Evolutionary conservation across 1,284 basidiomycete genomes (phyloP).

Genomic region (Ceratobasidium theobromae): DNA sequence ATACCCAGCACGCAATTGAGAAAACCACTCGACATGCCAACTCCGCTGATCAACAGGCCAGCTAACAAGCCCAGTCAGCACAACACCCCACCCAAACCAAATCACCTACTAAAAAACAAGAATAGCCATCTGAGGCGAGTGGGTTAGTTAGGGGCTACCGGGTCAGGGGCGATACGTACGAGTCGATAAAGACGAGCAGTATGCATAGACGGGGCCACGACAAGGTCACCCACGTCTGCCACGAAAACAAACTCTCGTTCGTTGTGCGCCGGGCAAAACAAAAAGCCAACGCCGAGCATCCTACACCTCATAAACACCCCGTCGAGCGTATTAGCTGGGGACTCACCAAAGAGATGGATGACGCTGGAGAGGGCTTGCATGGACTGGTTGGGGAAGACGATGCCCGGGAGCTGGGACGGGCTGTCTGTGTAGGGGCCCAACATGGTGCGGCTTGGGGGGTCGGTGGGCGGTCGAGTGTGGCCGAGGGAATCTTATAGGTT

Average conservation of each 20-base stretch:
- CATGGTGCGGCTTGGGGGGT: too few species aligned
- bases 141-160: neutral
- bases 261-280: slow-evolving; percentile 42
- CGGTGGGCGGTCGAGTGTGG: too few species aligned
- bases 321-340: neutral
- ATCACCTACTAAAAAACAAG: slow-evolving; percentile 43
- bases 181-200: slow-evolving; percentile 42
- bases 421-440: slow-evolving; percentile 27
- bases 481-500: too few species aligned
- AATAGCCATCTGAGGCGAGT: slow-evolving; percentile 40
- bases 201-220: slow-evolving; percentile 42
- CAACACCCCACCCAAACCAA: neutral
- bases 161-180: slow-evolving; percentile 37
- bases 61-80: slow-evolving; percentile 39
- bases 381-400: slow-evolving; percentile 40
- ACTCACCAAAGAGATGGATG: slow-evolving; percentile 41
- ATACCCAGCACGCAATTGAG: slow-evolving; percentile 45
- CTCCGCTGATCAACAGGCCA: slow-evolving; percentile 45
- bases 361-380: slow-evolving; percentile 40
- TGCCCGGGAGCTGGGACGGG: slow-evolving; percentile 11
- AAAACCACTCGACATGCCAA: slow-evolving; percentile 42
- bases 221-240: slow-evolving; percentile 37
- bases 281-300: slow-evolving; percentile 42
- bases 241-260: slow-evolving; percentile 38
- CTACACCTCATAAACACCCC: slow-evolving; percentile 34